phyloP scores from a whole-genome alignment of 1,139 yeast genomes.

The Geotrichum bryndzae region DNA sequence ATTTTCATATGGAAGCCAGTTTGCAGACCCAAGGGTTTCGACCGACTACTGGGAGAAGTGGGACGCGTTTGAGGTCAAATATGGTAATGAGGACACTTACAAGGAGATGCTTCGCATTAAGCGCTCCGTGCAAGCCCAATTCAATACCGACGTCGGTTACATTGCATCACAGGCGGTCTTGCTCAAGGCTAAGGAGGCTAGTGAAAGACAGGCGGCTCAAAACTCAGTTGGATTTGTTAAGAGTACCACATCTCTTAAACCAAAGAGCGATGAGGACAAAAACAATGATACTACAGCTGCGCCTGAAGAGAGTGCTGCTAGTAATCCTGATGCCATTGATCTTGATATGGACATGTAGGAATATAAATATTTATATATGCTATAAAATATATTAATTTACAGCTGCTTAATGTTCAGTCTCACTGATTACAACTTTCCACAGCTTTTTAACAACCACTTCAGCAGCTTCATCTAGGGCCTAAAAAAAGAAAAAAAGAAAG shows the following conservation, averaged over 20 bases:
- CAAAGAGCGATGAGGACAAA: conserved; percentile 12
- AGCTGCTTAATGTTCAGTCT: conserved; percentile 22
- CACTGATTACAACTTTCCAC: conserved; percentile 30
- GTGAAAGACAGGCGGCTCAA: conserved; percentile 13
- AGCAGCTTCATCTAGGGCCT: conserved; percentile 35
- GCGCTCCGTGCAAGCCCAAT: conserved; percentile 44
- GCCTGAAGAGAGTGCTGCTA: conserved; percentile 19
- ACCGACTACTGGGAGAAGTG: conserved; percentile 53
- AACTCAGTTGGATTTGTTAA: conserved; percentile 49
- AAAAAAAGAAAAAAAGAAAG: conserved; percentile 11
- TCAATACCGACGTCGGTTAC: conserved; percentile 36
- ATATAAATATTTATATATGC: not conserved
- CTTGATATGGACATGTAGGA: conserved; percentile 46
- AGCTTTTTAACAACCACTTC: conserved; percentile 27
- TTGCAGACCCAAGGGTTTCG: conserved; percentile 39
- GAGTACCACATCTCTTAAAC: conserved; percentile 24
- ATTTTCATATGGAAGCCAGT: conserved; percentile 44
- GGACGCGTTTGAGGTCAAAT: conserved; percentile 65
- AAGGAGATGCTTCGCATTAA: conserved; percentile 69
- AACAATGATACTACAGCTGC: conserved; percentile 9
- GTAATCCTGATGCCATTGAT: conserved; percentile 65
- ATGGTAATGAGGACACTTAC: conserved; percentile 66
- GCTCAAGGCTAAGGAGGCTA: conserved; percentile 17
- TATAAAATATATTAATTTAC: not conserved
- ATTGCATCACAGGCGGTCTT: conserved; percentile 29